Evolutionary conservation across 345 rosid genomes (phyloP), one percentile per base, ranked within the genome.

Genomic region (Gossypioides kirkii): DNA sequence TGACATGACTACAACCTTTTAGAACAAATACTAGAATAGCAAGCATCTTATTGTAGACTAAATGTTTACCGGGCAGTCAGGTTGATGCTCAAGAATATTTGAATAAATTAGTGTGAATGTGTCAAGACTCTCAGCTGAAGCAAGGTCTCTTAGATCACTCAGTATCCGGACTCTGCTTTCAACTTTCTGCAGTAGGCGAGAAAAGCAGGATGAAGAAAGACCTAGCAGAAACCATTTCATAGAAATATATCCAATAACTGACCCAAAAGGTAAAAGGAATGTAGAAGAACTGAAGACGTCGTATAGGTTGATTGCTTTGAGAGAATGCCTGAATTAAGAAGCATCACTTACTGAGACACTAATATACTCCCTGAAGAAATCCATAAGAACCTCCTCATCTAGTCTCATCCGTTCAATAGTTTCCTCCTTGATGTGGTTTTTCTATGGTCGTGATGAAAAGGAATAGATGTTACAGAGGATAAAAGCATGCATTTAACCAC

Each of bases 121-220:
- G 82, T 96, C 98, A 77, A 96, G 82, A 81, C 98, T 96, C 82
- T 93, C 98, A 22, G 98, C 99, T 8, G 98, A 93, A 72, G 98
- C 98, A 81, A 96, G 99, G 78, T 96, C 99, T 86, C 97, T 87
- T 61, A 93, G 85, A 86, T 96, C 98, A 62, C 90, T 86, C 87
- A 91, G 80, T 87, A 88, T 87, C 81, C 96, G 84, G 75, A 91
- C 83, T 85, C 95, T 93, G 84, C 82, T 91, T 75, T 93, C 97
- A 73, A 96, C 98, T 90, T 96, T 91, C 96, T 96, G 86, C 63
- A 62, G 60, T 32, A 76, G 56, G 68, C 53, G 77, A 75, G 1
- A 41, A 22, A 73, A 68, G 14, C 36, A 63, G 61, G 47, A 54
- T 18, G 49, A 61, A 45, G 20, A 23, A 74, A 74, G 13, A 62